Conservation (phyloP, 257 asterid genomes). For the Anisodus acutangulus region DNA sequence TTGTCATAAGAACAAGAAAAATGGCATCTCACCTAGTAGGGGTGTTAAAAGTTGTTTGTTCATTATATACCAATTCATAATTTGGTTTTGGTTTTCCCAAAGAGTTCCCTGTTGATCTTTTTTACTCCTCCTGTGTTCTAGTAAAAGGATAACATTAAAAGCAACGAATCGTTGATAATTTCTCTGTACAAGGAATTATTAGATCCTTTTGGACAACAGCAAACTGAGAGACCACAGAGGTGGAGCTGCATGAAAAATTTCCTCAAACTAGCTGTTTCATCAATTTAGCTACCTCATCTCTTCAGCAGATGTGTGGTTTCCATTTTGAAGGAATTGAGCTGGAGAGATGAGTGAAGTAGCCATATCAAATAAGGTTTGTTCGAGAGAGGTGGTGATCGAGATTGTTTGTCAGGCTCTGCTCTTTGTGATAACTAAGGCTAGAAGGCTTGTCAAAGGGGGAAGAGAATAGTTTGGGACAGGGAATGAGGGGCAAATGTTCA, state of each 20-base stretch:
- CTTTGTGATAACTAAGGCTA: neutral
- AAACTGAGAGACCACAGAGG: neutral
- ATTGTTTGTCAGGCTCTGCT: neutral
- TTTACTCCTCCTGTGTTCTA: neutral
- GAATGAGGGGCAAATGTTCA: neutral
- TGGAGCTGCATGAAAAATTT: neutral
- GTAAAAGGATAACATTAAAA: conserved; percentile 1
- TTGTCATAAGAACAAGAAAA: neutral
- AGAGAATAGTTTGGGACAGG: neutral
- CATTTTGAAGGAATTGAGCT: conserved; percentile 11
- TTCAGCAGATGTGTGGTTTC: neutral
- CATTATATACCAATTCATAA: neutral
- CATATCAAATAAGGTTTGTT: conserved; percentile 5
- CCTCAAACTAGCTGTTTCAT: neutral
- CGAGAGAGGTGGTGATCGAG: neutral
- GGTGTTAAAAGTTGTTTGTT: conserved; percentile 1
- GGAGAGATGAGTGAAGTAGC: neutral
- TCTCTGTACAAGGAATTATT: conserved; percentile 12
- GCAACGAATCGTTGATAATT: neutral
- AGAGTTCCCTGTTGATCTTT: neutral
- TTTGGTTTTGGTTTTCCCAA: neutral
- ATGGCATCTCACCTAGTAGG: neutral
- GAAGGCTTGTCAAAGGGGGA: neutral
- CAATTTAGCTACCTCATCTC: conserved; percentile 9
- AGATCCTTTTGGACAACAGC: conserved; percentile 9